phyloP scores from a whole-genome alignment of 2,329 filamentous ascomycete genomes.

The Capronia americana region DNA sequence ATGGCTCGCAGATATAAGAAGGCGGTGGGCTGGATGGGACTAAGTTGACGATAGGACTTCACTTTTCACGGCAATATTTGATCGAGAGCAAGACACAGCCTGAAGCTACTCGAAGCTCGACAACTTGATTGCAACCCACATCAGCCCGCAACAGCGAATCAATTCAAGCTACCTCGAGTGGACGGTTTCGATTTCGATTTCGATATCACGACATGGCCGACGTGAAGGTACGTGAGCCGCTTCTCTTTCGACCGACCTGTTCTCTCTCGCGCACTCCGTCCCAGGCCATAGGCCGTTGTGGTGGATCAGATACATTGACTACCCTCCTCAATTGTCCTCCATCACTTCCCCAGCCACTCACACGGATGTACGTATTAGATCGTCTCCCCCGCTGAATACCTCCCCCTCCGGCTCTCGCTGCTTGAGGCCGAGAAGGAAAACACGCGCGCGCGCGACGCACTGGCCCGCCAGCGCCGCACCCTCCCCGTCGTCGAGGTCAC shows the following conservation, averaged over 20 bases:
- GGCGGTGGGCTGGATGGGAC: not conserved
- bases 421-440: slow-evolving; percentile 34
- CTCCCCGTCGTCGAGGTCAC: slow-evolving; percentile 52
- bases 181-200: not conserved
- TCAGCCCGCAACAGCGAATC: not conserved
- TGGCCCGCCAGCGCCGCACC: slow-evolving; percentile 24
- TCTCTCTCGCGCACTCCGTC: not conserved
- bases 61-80: not conserved
- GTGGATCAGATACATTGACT: not conserved
- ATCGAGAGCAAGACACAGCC: not conserved
- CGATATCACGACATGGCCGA: slow-evolving; percentile 9
- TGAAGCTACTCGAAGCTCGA: not conserved
- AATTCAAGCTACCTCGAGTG: not conserved
- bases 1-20: slow-evolving; percentile 7
- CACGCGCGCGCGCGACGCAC: slow-evolving; percentile 30
- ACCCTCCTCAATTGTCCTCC: not conserved
- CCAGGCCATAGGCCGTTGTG: not conserved
- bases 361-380: not conserved
- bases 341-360: not conserved
- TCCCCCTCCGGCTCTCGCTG: slow-evolving; percentile 29
- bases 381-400: slow-evolving; percentile 25
- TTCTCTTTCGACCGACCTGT: not conserved
- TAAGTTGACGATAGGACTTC: not conserved
- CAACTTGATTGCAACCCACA: not conserved
- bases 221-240: slow-evolving; percentile 11